Conservation (phyloP, 768 basidiomycete genomes). For the Lactifluus piperatus region DNA sequence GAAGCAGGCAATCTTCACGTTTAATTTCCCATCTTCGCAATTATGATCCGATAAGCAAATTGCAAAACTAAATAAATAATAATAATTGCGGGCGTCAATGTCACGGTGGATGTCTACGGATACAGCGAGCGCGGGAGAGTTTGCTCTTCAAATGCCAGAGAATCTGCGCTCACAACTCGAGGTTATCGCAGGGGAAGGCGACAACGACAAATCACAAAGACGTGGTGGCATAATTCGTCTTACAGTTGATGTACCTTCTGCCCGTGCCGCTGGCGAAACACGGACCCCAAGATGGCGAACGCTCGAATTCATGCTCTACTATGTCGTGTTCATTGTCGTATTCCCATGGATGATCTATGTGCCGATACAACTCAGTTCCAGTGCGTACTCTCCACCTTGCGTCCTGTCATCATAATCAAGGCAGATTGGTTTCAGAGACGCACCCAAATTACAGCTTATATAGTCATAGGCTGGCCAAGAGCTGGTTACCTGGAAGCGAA, state of each 20-base stretch:
- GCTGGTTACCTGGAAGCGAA: conserved; percentile 76
- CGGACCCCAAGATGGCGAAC: conserved; percentile 64
- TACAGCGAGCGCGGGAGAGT: conserved; percentile 22
- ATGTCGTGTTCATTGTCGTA: conserved; percentile 44
- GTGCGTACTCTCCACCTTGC: conserved; percentile 43
- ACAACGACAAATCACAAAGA: neutral
- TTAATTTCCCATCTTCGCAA: too few relatives aligned
- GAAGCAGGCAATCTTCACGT: too few relatives aligned
- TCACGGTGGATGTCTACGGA: conserved; percentile 4
- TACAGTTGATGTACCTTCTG: conserved; percentile 48
- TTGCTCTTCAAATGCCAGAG: conserved; percentile 25
- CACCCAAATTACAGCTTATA: conserved; percentile 70
- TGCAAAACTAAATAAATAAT: neutral
- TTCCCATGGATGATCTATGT: conserved; percentile 72
- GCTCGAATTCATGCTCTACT: conserved; percentile 75
- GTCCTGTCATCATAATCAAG: conserved; percentile 1
- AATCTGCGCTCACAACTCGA: conserved; percentile 19
- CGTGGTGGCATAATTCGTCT: conserved; percentile 34
- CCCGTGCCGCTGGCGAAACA: conserved; percentile 25
- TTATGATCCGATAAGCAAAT: too few relatives aligned
- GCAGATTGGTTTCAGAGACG: conserved; percentile 36
- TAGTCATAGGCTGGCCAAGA: conserved; percentile 45
- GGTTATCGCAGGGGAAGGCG: conserved; percentile 6
- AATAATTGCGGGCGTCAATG: neutral
- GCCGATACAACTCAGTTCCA: conserved; percentile 59